phyloP scores from a whole-genome alignment of 2,329 filamentous ascomycete genomes.

The Fusarium anguioides region DNA sequence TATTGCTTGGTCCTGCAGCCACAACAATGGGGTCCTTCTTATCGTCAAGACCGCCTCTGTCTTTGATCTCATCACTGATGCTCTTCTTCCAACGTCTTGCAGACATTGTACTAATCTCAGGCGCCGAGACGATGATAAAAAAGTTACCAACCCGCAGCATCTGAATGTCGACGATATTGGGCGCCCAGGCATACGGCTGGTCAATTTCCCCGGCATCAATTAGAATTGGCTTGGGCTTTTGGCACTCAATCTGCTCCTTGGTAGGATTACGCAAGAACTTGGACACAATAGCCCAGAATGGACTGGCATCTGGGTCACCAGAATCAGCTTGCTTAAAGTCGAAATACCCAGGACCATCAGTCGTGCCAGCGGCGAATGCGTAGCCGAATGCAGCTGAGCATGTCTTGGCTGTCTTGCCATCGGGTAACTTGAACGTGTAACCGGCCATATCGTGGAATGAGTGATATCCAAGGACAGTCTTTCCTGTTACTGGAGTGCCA shows the following conservation, averaged over 20 bases:
- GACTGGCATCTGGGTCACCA: conserved; percentile 1
- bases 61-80: background rate
- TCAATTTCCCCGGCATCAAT: conserved; percentile 11
- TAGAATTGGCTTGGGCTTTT: background rate
- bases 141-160: conserved; percentile 14
- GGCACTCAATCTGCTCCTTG: background rate
- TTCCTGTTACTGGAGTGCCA: background rate
- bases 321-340: conserved; percentile 14
- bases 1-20: conserved; percentile 5
- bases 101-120: conserved; percentile 3
- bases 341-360: conserved; percentile 2
- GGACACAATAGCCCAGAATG: conserved; percentile 4
- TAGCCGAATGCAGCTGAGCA: background rate
- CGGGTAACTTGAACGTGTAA: background rate
- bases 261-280: conserved; percentile 6
- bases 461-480: background rate
- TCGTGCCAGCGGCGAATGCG: conserved; percentile 4
- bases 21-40: background rate
- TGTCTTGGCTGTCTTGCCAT: background rate
- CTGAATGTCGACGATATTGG: conserved; percentile 5
- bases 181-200: conserved; percentile 2
- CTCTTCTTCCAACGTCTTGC: conserved; percentile 6
- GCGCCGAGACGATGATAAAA: conserved; percentile 3
- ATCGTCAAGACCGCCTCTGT: background rate
- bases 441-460: conserved; percentile 3